Percentiles rank a stretch among this genome's conserved stretches.
Conservation (phyloP, 2,329 filamentous ascomycete species). For the Fusarium mangiferae region DNA sequence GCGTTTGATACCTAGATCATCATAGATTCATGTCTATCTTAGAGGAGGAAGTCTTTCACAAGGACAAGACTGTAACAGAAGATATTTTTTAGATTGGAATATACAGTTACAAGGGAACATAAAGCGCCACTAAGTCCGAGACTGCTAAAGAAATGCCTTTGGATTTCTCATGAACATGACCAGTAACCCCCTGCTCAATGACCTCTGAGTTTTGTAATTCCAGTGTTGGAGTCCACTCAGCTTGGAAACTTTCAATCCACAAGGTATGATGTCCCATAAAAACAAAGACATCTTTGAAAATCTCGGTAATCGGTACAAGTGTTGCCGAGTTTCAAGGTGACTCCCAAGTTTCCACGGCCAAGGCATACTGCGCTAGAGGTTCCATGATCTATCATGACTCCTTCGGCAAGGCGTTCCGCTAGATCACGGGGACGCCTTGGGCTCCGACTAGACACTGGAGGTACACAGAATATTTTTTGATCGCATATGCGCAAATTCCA, state of each 20-base stretch:
- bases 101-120: not conserved
- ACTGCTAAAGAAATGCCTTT: not conserved
- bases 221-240: too few species aligned
- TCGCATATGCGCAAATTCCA: not conserved
- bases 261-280: not conserved
- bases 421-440: constrained; percentile 6
- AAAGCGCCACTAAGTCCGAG: not conserved
- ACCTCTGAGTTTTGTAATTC: not conserved
- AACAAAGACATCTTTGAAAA: not conserved
- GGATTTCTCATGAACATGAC: not conserved
- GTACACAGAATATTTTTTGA: not conserved
- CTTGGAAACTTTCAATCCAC: not conserved
- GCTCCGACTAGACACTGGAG: not conserved
- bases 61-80: not conserved
- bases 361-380: not conserved
- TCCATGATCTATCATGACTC: constrained; percentile 25
- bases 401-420: not conserved
- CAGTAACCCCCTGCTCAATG: not conserved
- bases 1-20: constrained; percentile 5
- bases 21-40: not conserved
- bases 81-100: not conserved
- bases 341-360: not conserved
- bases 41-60: not conserved
- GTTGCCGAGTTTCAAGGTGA: not conserved
- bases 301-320: not conserved